These are phyloP conservation scores for Kodamaea hsintzibuensis DNA, from an alignment of 805 yeast species.

Conservation along the genomic window DNA sequence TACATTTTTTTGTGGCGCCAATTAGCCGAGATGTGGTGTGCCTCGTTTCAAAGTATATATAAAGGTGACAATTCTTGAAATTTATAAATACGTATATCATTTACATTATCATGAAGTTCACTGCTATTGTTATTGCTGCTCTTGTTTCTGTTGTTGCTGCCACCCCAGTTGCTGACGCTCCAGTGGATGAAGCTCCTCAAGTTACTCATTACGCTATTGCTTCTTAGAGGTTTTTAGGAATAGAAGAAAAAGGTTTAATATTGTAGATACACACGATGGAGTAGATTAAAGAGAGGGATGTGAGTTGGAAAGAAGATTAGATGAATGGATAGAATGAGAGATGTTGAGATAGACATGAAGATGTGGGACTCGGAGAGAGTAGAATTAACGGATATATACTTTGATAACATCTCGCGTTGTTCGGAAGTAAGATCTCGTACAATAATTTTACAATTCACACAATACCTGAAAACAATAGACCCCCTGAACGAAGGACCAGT, in stretches of 20 bases:
- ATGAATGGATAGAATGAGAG: neutral
- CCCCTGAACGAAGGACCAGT: no score
- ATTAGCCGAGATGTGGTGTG: neutral
- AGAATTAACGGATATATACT: neutral
- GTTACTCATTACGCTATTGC: neutral
- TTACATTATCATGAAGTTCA: neutral
- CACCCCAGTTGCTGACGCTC: neutral
- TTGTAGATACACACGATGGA: no score
- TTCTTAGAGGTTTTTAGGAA: neutral
- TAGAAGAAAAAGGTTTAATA: neutral
- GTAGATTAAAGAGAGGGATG: neutral
- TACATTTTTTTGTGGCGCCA: neutral
- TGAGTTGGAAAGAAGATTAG: no score
- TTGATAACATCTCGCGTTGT: no score
- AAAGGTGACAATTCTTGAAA: neutral
- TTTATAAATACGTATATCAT: neutral
- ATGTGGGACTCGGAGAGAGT: no score
- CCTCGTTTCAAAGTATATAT: neutral
- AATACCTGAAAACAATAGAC: no score
- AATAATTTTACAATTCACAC: no score
- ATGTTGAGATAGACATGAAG: neutral
- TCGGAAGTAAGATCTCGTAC: no score
- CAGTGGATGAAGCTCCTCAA: neutral
- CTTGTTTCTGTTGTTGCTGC: neutral
- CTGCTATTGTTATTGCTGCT: neutral